Percentiles rank a stretch among this genome's conserved stretches.
Evolutionary conservation across 139 green algal species (phyloP).

Genomic region (Spirogloea muscicola): DNA sequence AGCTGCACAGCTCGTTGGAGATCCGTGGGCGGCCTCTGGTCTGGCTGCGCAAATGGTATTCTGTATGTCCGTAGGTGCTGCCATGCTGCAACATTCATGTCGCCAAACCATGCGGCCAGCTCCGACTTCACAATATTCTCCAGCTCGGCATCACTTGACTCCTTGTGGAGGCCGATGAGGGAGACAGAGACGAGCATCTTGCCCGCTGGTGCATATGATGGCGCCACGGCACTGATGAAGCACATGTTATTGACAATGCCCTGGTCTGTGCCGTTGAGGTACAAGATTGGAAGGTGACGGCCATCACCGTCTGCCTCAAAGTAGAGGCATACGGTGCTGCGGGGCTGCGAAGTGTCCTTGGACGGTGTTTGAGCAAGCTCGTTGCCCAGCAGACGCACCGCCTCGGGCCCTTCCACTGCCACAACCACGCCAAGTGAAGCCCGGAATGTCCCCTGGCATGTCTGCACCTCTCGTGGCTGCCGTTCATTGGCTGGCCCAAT

Average conservation of each 20-base stretch:
- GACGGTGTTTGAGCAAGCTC: neutral
- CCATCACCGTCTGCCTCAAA: too few relatives aligned
- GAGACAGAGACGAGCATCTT: constrained; percentile 86
- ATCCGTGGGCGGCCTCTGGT: constrained; percentile 35
- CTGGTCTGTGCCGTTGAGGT: constrained; percentile 77
- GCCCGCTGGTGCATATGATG: constrained; percentile 80
- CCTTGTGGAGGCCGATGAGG: constrained; percentile 62
- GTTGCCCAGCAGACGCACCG: constrained; percentile 1
- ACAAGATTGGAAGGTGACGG: constrained; percentile 86
- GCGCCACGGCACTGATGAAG: constrained; percentile 75
- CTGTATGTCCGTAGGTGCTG: constrained; percentile 79
- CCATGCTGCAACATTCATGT: constrained; percentile 64
- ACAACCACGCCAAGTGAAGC: constrained; percentile 36
- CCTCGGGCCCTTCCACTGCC: constrained; percentile 36
- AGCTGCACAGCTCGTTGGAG: constrained; percentile 59
- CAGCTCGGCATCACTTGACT: constrained; percentile 65
- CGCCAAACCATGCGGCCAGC: constrained; percentile 80
- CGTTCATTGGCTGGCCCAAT: too few relatives aligned
- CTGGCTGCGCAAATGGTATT: constrained; percentile 79
- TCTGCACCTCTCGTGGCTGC: neutral
- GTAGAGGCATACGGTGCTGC: constrained; percentile 43
- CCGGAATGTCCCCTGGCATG: neutral
- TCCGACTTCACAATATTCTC: constrained; percentile 59
- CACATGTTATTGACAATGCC: constrained; percentile 93
- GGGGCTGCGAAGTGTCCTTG: constrained; percentile 5